Evolutionary conservation across 495 filamentous ascomycete genomes (phyloP), one percentile per base, ranked within the genome.

Genomic region (Trypethelium eluteriae): DNA sequence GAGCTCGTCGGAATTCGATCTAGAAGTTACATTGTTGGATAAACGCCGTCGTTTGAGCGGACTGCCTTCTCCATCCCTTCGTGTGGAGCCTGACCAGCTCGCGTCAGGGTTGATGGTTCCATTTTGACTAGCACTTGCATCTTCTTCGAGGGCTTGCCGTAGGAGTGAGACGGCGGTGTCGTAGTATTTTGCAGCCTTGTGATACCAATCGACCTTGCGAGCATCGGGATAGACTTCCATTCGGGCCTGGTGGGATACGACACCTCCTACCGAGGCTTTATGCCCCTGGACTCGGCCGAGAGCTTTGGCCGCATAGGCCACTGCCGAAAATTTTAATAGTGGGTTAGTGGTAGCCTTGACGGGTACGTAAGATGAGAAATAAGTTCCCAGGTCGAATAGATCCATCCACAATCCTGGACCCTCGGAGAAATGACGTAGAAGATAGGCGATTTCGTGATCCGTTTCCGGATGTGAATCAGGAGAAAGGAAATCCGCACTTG

Each of bases 321-420:
- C 83, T 11, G 84, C 83, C 6, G 85, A 82, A 69, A 84, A 84
- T 67, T 84, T 82, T 39, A 87, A 72, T 9, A 88, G 75, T 6
- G 83, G 81, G 66, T 85, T 86, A 2, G 77, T 77, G 39, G 80
- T 72, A 32, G 86, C 82, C 69, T 81, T 79, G 0, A 85, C 81
- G 0, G 85, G 86, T 12, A 87, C 81, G 66, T 82, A 78, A 11
- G 81, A 83, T 12, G 83, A 79, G 64, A 88, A 88, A 72, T 85
- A 87, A 7, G 78, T 81, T 9, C 79, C 81, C 11, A 83, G 76
- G 70, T 88, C 86, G 67, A 84, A 87, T 0, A 87, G 75, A 69
- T 86, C 85, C 85, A 87, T 88, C 86, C 85, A 88, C 66, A 83
- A 77, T 14, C 85, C 85, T 12, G 83, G 79, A 2, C 80, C 78